A percentile compares a stretch with the other conserved stretches of the same genome.
Conservation (phyloP, 345 rosid species). For the Salix koriyanagi region DNA sequence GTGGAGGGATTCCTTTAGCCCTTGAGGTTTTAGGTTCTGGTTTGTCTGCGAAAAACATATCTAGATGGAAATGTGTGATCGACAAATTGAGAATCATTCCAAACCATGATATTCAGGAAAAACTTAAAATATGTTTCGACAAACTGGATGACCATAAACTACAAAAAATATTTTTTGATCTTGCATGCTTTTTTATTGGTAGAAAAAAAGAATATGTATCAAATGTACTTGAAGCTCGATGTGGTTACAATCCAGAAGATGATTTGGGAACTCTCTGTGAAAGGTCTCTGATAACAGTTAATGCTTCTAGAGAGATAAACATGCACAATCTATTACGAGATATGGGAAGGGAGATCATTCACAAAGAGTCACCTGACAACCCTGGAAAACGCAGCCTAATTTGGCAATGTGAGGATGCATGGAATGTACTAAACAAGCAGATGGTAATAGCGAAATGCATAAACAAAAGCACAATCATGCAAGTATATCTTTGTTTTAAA, state of each 20-base stretch:
- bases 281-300: background rate
- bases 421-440: no score
- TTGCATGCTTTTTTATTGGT: background rate
- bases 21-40: conserved; percentile 9
- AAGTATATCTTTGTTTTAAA: no score
- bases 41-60: background rate
- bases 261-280: background rate
- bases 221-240: background rate
- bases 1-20: conserved; percentile 13
- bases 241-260: background rate
- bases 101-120: background rate
- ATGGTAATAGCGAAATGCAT: no score
- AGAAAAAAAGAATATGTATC: background rate
- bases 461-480: no score
- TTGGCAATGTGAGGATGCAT: no score
- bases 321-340: no score
- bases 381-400: no score
- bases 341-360: no score
- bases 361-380: no score
- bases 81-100: background rate
- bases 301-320: no score
- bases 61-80: conserved; percentile 1
- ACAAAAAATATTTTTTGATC: background rate
- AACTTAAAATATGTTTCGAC: background rate
- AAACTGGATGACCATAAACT: background rate